Evolutionary conservation across 139 green algal genomes (phyloP), one percentile per base, ranked within the genome.

Genomic region (Microglena sp.): DNA sequence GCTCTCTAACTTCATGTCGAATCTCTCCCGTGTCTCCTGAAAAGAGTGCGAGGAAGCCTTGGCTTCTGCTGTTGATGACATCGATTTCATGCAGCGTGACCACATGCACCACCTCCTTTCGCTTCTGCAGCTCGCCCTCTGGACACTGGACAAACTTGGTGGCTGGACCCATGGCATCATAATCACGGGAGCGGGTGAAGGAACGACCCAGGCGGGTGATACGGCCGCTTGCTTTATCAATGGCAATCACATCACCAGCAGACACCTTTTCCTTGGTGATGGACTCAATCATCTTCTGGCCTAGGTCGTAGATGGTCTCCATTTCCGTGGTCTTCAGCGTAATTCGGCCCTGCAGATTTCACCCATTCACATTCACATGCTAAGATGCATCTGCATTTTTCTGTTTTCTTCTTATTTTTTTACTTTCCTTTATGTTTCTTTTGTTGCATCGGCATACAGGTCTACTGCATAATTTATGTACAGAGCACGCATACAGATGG

Each of bases 291-390:
- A 96, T 94, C 68, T 96, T 96, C 1, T 73, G 65, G 1, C 94
- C 94, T 53, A 99, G 81, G 74, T 99, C 94, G 74, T 98, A 99
- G 21, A 99, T 86, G 0, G 94, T 98, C 78, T 99, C 94, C 94
- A 99, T 99, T 58, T 99, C 94, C 0, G 91, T 99, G 0, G 94
- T 99, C 66, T 98, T 99, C 60, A 99, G 83, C 0, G 93, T 99
- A 40, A 99, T 75, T 71, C 96, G 95, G 34, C 94, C 93, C 90
- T 86, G 76, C 46, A 62, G 26, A 21, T 8, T 36, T 7, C 22
- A 6, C 60, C 5, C 55, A n/a, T n/a, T n/a, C n/a, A n/a, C n/a
- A 28, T 34, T n/a, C n/a, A 26, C 8, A 5, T 35, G 29, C 11
- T 68, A n/a, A n/a, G n/a, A n/a, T n/a, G n/a, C n/a, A n/a, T n/a